Conservation (phyloP, 2,329 filamentous ascomycete species). For the Esteya vermicola region DNA sequence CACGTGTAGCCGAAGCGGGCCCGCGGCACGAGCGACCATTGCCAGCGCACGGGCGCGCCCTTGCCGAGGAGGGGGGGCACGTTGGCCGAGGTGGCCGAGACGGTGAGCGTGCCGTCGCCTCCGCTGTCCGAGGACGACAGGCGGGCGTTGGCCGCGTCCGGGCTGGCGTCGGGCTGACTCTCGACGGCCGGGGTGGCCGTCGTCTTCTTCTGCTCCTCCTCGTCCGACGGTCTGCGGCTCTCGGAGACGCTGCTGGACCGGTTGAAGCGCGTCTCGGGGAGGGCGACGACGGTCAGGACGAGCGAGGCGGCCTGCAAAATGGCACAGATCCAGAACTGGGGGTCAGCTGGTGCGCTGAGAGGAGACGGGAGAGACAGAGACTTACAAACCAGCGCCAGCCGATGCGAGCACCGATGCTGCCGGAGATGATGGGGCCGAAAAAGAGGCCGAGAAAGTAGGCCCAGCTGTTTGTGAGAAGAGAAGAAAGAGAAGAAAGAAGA, state of each 20-base stretch:
- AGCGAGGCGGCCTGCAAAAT: conserved; percentile 32
- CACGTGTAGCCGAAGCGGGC: conserved; percentile 11
- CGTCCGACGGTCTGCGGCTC: no score
- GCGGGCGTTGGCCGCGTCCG: neutral
- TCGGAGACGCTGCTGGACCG: conserved; percentile 22
- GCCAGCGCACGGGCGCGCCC: conserved; percentile 11
- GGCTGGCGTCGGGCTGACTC: neutral
- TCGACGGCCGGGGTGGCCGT: no score
- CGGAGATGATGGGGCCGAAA: conserved; percentile 27
- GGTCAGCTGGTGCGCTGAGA: neutral
- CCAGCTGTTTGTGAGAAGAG: conserved; percentile 10
- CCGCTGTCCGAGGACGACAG: neutral
- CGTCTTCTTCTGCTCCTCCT: no score
- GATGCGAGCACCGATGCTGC: conserved; percentile 31
- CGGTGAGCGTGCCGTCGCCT: no score
- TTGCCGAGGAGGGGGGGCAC: conserved; percentile 1
- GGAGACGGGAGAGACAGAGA: neutral
- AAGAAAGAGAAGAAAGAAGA: neutral
- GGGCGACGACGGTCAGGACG: conserved; percentile 34
- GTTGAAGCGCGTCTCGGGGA: conserved; percentile 42
- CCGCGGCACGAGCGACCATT: conserved; percentile 15
- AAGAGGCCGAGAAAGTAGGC: conserved; percentile 27
- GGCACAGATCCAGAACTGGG: conserved; percentile 29
- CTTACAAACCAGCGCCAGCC: conserved; percentile 29
- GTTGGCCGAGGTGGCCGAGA: no score